Percentiles rank a stretch among this genome's conserved stretches.
Evolutionary conservation across 495 filamentous ascomycete species (phyloP).

Genomic region (Penicillium taxi): DNA sequence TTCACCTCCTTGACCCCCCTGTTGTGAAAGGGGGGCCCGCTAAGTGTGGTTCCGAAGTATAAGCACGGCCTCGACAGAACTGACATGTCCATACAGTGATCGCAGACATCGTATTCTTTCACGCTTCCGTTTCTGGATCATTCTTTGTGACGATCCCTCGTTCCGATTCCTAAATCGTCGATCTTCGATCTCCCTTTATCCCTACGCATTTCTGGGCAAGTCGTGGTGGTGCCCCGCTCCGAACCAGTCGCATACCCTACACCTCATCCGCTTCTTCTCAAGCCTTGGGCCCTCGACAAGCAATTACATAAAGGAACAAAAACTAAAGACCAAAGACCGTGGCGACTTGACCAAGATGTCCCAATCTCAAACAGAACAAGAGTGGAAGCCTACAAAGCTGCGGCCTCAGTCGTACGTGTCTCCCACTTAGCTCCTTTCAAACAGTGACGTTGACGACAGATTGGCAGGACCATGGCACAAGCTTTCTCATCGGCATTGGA

Average conservation of each 20-base stretch:
- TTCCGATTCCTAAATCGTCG: neutral
- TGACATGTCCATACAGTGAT: too few relatives aligned
- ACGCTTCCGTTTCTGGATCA: neutral
- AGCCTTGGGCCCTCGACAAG: neutral
- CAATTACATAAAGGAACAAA: too few relatives aligned
- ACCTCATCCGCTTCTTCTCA: neutral
- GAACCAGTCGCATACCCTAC: slow-evolving; percentile 8
- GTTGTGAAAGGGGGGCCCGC: slow-evolving; percentile 1
- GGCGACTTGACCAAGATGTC: slow-evolving; percentile 42
- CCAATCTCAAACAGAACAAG: slow-evolving; percentile 60
- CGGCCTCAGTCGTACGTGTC: slow-evolving; percentile 73
- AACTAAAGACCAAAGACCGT: too few relatives aligned
- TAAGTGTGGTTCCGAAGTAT: slow-evolving; percentile 5
- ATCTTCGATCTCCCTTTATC: slow-evolving; percentile 1
- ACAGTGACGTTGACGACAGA: slow-evolving; percentile 18
- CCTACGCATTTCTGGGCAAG: slow-evolving; percentile 17
- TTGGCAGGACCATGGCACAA: slow-evolving; percentile 69
- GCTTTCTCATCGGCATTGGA: slow-evolving; percentile 81
- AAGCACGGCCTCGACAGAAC: neutral
- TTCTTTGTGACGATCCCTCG: neutral
- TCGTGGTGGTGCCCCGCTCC: slow-evolving; percentile 20
- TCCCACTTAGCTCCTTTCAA: neutral
- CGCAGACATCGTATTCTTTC: too few relatives aligned
- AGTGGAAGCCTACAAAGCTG: slow-evolving; percentile 70
- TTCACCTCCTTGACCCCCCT: neutral